Evolutionary conservation across 768 basidiomycete genomes (phyloP).

Genomic region (Leccinum variicolor): DNA sequence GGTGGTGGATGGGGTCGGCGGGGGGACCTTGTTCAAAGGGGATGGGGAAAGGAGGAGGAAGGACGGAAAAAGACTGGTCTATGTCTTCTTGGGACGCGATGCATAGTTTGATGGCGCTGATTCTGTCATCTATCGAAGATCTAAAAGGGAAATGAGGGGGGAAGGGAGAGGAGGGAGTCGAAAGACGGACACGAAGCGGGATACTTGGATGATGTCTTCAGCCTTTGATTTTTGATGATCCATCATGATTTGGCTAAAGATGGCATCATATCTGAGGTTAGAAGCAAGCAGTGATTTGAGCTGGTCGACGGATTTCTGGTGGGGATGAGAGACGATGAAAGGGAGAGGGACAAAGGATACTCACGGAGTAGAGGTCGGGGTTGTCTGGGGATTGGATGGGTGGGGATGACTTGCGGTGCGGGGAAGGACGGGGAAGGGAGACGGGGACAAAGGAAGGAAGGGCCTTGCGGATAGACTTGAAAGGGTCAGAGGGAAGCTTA

Average conservation of each 20-base stretch:
- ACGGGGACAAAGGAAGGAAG: neutral
- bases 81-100: slow-evolving; percentile 20
- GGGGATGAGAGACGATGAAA: neutral
- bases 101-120: slow-evolving; percentile 35
- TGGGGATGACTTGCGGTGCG: slow-evolving; percentile 6
- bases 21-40: neutral
- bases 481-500: slow-evolving; percentile 11
- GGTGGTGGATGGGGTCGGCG: neutral
- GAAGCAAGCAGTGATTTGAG: slow-evolving; percentile 24
- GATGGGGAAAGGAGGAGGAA: slow-evolving; percentile 1
- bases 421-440: slow-evolving; percentile 1
- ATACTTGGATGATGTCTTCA: slow-evolving; percentile 40
- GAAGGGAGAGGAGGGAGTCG: neutral
- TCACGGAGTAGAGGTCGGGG: slow-evolving; percentile 20
- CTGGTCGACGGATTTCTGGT: slow-evolving; percentile 28
- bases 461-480: slow-evolving; percentile 17
- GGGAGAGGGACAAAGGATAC: neutral
- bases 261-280: slow-evolving; percentile 14
- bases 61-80: neutral
- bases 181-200: slow-evolving; percentile 37
- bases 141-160: slow-evolving; percentile 21
- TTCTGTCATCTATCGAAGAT: slow-evolving; percentile 35
- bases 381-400: slow-evolving; percentile 4
- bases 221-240: slow-evolving; percentile 17
- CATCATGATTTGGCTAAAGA: slow-evolving; percentile 23